Evolutionary conservation across 2,329 filamentous ascomycete species (phyloP).

Genomic region (Chaetomium sp.): DNA sequence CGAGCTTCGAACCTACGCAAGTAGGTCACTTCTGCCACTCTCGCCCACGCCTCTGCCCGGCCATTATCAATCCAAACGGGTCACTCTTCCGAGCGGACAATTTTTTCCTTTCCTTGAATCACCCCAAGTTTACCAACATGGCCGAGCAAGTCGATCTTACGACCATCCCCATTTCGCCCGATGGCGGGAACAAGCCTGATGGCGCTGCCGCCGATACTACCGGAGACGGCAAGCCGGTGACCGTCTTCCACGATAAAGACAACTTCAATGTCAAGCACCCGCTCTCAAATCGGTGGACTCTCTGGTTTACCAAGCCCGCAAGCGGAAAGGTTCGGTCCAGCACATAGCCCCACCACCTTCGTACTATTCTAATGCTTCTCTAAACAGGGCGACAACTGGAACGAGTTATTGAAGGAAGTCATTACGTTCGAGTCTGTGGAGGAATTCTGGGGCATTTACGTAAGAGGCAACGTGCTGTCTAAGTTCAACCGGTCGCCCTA

Average conservation of each 20-base stretch:
- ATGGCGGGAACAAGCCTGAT: conserved; percentile 51
- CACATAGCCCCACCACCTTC: conserved; percentile 4
- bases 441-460: conserved; percentile 99
- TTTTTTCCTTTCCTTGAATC: not conserved
- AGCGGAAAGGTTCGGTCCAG: conserved; percentile 70
- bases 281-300: conserved; percentile 93
- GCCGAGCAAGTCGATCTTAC: conserved; percentile 58
- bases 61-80: not conserved
- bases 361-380: conserved; percentile 3
- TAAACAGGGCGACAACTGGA: conserved; percentile 96
- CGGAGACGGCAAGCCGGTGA: conserved; percentile 61
- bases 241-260: conserved; percentile 95
- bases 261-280: conserved; percentile 99
- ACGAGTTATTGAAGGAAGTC: conserved; percentile 94
- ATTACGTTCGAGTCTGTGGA: conserved; percentile 98
- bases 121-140: conserved; percentile 29
- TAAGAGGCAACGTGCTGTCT: conserved; percentile 42
- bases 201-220: conserved; percentile 39
- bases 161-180: conserved; percentile 61
- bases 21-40: not conserved
- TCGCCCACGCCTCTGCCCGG: too few relatives aligned
- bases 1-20: not conserved
- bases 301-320: conserved; percentile 99
- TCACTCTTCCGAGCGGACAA: conserved; percentile 5
- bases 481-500: conserved; percentile 1